These are phyloP conservation scores for Lactifluus rugatus DNA, from an alignment of 768 basidiomycete genomes.

Conservation along the genomic window DNA sequence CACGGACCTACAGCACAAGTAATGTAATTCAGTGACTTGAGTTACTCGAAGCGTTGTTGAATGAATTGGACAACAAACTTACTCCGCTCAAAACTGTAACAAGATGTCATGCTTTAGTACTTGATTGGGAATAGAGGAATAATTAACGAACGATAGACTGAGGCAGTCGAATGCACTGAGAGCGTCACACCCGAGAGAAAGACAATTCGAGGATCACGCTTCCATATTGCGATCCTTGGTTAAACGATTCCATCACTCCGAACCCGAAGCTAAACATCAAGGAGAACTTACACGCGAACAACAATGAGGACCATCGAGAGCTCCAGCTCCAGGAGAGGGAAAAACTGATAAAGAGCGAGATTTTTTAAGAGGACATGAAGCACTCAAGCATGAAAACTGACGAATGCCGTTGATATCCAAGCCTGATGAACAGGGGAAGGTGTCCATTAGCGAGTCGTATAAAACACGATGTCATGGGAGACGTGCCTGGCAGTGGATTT, in stretches of 20 bases:
- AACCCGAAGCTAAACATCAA: background rate
- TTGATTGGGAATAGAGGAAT: background rate
- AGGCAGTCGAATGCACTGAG: background rate
- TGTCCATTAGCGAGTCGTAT: background rate
- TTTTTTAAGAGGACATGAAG: background rate
- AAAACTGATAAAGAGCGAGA: background rate
- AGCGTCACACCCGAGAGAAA: background rate
- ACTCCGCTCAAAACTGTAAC: background rate
- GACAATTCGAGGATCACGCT: background rate
- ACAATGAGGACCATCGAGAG: slow-evolving; percentile 2
- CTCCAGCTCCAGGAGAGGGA: slow-evolving; percentile 10
- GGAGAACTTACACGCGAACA: slow-evolving; percentile 7
- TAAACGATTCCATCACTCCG: background rate
- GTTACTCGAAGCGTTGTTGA: background rate
- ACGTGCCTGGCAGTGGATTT: slow-evolving; percentile 7
- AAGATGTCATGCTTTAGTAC: background rate
- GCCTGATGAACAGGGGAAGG: background rate
- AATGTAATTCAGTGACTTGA: background rate
- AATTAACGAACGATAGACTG: background rate
- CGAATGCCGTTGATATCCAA: slow-evolving; percentile 1
- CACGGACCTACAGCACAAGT: background rate
- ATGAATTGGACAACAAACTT: background rate
- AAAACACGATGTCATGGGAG: no score
- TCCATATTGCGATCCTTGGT: slow-evolving; percentile 7
- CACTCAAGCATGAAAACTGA: background rate